These are phyloP conservation scores for Erucastrum elatum DNA, from an alignment of 345 rosid species.

Conservation along the genomic window DNA sequence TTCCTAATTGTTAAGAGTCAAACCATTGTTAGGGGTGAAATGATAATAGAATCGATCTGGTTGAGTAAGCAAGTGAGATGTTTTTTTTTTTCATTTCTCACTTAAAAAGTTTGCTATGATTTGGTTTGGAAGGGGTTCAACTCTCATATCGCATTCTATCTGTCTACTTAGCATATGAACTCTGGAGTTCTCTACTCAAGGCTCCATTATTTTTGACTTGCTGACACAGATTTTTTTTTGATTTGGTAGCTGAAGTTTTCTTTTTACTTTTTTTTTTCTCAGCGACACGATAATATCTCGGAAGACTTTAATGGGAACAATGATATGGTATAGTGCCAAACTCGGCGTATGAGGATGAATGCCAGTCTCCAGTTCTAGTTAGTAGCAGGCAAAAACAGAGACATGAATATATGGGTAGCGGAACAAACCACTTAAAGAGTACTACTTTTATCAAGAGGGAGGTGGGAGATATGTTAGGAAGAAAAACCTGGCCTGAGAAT, in stretches of 20 bases:
- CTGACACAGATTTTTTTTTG: constrained; percentile 2
- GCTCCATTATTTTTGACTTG: neutral
- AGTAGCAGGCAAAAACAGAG: constrained; percentile 48
- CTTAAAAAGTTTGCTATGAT: no score
- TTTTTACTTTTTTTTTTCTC: constrained; percentile 20
- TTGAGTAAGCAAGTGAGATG: no score
- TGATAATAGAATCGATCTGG: no score
- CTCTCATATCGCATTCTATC: neutral
- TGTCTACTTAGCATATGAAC: neutral
- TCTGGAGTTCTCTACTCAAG: neutral
- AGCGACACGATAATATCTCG: constrained; percentile 62
- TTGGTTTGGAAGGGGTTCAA: neutral
- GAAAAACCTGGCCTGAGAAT: constrained; percentile 51
- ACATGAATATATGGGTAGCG: constrained; percentile 45
- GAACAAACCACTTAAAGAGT: constrained; percentile 32
- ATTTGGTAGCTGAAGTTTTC: constrained; percentile 5
- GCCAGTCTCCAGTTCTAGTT: neutral
- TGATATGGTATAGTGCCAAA: constrained; percentile 78
- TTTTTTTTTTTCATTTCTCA: no score
- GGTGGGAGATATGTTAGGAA: constrained; percentile 54
- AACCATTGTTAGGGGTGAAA: no score
- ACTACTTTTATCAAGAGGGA: constrained; percentile 37
- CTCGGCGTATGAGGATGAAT: constrained; percentile 33
- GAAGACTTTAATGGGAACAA: constrained; percentile 53
- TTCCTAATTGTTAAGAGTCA: no score